Conservation (phyloP, 2,329 filamentous ascomycete species). For the Chaetomium olivaceum region DNA sequence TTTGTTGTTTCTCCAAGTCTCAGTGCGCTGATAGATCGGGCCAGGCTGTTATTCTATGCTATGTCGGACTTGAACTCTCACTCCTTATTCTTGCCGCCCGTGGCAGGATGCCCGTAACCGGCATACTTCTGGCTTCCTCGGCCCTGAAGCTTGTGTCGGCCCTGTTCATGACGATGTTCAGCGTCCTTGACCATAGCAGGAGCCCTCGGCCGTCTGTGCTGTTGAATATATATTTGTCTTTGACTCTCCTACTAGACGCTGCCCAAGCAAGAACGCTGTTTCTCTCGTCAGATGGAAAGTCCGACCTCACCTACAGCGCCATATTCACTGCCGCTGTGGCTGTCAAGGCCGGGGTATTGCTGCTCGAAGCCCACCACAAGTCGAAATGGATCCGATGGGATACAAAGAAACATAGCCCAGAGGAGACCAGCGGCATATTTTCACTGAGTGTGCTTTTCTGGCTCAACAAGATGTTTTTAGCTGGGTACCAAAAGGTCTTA, state of each 20-base stretch:
- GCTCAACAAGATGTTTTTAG: conserved; percentile 37
- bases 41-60: no score
- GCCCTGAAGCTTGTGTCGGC: conserved; percentile 33
- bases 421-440: conserved; percentile 38
- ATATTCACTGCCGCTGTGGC: conserved; percentile 41
- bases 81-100: no score
- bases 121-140: no score
- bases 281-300: conserved; percentile 33
- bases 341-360: conserved; percentile 41
- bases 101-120: no score
- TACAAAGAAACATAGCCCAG: conserved; percentile 42
- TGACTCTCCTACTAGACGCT: conserved; percentile 48
- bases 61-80: no score
- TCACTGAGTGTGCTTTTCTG: conserved; percentile 37
- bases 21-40: no score
- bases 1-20: no score
- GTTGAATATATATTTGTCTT: conserved; percentile 44
- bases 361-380: conserved; percentile 45
- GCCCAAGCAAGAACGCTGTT: conserved; percentile 47
- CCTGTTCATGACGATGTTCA: conserved; percentile 38
- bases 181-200: conserved; percentile 37
- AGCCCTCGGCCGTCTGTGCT: conserved; percentile 46
- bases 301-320: conserved; percentile 34
- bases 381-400: conserved; percentile 42
- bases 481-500: conserved; percentile 39